A percentile compares a stretch with the other conserved stretches of the same genome.
Evolutionary conservation across 441 rosid genomes (phyloP).

Genomic region (Euphorbia corollata): DNA sequence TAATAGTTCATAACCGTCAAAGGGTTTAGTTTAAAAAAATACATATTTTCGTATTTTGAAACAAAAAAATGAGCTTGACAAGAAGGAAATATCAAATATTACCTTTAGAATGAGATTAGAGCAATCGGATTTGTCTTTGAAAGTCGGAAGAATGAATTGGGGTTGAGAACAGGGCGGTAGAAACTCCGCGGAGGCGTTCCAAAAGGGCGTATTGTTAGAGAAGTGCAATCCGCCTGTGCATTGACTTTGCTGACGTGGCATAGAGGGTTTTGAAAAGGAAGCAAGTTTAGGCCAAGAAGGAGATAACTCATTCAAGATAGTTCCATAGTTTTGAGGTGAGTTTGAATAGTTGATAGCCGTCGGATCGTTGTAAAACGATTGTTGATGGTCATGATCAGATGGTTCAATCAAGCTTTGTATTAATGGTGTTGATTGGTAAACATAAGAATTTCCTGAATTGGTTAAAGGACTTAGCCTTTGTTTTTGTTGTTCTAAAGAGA

Average conservation of each 20-base stretch:
- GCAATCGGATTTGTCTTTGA: conserved; percentile 32
- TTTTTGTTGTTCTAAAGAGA: conserved; percentile 33
- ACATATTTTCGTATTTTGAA: neutral
- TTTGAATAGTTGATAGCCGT: conserved; percentile 33
- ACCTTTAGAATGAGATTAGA: conserved; percentile 31
- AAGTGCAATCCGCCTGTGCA: conserved; percentile 32
- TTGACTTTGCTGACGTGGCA: conserved; percentile 33
- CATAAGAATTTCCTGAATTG: conserved; percentile 17
- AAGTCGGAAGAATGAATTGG: conserved; percentile 23
- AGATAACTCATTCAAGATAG: conserved; percentile 26
- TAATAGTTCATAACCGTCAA: conserved; percentile 13
- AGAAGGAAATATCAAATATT: neutral
- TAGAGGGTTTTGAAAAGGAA: conserved; percentile 30
- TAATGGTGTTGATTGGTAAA: conserved; percentile 28
- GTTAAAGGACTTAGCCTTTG: conserved; percentile 10
- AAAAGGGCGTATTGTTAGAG: conserved; percentile 41
- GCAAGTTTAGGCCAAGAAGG: conserved; percentile 34
- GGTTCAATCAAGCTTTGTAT: conserved; percentile 44
- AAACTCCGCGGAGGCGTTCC: conserved; percentile 42
- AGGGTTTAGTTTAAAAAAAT: neutral
- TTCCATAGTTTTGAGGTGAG: conserved; percentile 23
- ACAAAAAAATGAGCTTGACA: too few species aligned
- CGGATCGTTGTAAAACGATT: conserved; percentile 34
- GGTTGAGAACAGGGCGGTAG: conserved; percentile 33
- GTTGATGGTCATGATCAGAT: conserved; percentile 38